A percentile compares a stretch with the other conserved stretches of the same genome.
Evolutionary conservation across 805 yeast species (phyloP).

Genomic region (Saccharomycopsis guyanensis): DNA sequence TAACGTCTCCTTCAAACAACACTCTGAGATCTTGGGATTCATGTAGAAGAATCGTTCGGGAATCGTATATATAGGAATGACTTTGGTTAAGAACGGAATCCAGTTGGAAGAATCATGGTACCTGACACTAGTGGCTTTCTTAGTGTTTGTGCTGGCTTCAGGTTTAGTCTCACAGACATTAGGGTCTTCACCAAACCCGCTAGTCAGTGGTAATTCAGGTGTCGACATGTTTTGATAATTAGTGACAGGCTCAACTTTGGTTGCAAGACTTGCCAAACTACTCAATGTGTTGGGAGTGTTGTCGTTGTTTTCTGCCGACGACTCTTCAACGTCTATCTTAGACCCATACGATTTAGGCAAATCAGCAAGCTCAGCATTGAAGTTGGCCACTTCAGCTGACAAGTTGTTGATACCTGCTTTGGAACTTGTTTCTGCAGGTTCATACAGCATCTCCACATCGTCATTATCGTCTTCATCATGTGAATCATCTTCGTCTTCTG

Average conservation of each 20-base stretch:
- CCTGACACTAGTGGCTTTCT: conserved; percentile 5
- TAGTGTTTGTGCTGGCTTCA: conserved; percentile 2
- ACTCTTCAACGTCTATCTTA: neutral
- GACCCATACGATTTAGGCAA: no score
- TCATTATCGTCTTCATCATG: conserved; percentile 17
- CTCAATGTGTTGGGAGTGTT: neutral
- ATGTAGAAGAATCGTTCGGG: conserved; percentile 44
- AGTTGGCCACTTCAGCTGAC: neutral
- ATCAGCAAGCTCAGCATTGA: neutral
- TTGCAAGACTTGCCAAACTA: neutral
- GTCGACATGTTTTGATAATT: conserved; percentile 13
- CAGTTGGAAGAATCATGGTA: conserved; percentile 41
- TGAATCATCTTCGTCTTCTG: conserved; percentile 23
- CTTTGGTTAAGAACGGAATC: conserved; percentile 59
- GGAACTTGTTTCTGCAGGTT: no score
- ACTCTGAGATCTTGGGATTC: conserved; percentile 27
- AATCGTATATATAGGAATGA: conserved; percentile 54
- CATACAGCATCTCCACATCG: conserved; percentile 5
- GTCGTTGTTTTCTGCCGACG: neutral
- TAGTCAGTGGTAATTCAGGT: conserved; percentile 16
- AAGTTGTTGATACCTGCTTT: no score
- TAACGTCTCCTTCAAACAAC: conserved; percentile 23
- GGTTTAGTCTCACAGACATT: neutral
- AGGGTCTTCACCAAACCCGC: conserved; percentile 4
- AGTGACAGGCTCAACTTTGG: neutral